Percentiles rank a stretch among this genome's conserved stretches.
Conservation (phyloP, 495 filamentous ascomycete genomes). For the Peziza echinospora region DNA sequence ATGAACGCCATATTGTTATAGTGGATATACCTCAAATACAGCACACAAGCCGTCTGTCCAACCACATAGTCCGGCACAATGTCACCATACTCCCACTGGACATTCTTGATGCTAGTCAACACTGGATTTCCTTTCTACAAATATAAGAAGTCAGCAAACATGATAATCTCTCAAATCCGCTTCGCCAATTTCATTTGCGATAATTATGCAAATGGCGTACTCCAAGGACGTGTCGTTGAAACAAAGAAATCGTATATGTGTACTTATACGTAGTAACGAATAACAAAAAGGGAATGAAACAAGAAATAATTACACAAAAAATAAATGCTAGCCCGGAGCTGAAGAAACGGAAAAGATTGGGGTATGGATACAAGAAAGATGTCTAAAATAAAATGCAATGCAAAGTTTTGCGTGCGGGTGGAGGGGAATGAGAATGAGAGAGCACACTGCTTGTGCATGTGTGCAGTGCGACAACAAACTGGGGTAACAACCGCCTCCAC, state of each 20-base stretch:
- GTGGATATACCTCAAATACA: conserved; percentile 42
- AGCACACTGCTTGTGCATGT: too few species aligned
- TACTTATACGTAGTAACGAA: not conserved
- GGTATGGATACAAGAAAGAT: too few species aligned
- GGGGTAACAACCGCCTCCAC: too few species aligned
- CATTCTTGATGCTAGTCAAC: conserved; percentile 50
- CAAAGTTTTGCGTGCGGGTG: too few species aligned
- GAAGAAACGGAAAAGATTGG: too few species aligned
- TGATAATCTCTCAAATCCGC: not conserved
- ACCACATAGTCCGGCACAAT: conserved; percentile 85
- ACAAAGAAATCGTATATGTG: not conserved
- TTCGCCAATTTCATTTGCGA: too few species aligned
- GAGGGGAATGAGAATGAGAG: too few species aligned
- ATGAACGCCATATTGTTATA: not conserved
- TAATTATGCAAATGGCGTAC: not conserved
- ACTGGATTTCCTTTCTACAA: conserved; percentile 86
- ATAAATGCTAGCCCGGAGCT: not conserved
- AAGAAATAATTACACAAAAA: not conserved
- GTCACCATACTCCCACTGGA: conserved; percentile 95
- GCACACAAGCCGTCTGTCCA: conserved; percentile 65
- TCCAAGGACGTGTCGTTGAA: not conserved
- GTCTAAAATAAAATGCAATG: too few species aligned
- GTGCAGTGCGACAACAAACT: too few species aligned
- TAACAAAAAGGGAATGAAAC: not conserved
- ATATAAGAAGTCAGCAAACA: not conserved